Evolutionary conservation across 2,329 filamentous ascomycete species (phyloP), one percentile per base, ranked within the genome.

Genomic region (Trichoderma harzianum): DNA sequence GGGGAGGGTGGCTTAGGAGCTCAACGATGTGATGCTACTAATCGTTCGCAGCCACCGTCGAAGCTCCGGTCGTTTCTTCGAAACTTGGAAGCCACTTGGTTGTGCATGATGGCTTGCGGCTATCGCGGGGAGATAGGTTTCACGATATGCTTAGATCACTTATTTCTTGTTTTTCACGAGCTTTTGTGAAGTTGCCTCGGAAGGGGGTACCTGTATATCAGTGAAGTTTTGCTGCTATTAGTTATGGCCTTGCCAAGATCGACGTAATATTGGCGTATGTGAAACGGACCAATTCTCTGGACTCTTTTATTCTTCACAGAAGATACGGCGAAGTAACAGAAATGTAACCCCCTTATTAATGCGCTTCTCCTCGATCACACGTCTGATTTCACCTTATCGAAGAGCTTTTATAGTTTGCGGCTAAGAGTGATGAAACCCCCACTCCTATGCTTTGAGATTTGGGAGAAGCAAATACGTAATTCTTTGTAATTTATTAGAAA

Each of bases 361-460:
- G 47, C 47, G 3, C 21, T 53, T 53, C 21, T 53, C 47, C 11
- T 24, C 11, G 21, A 53, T 53, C 47, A 53, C 47, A 53, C 11
- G 47, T 53, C 21, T 7, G 11, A 24, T 53, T 53, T 53, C 21
- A 24, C 21, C 21, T 53, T 24, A 24, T 53, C 21, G 11, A 24
- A 53, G 2, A 53, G 47, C 21, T 24, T 12, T 14, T 12, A 53
- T 53, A 53, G 47, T 53, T 53, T 53, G 47, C 14, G 47, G 47
- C n/a, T 51, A 24, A 7, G 5, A 53, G 11, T 53, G 47, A 53
- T 53, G 47, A 53, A 53, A 53, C 47, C 21, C 8, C 47, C 5
- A 3, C 47, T 4, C 11, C 2, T 2, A 53, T 0, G 6, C 1
- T 53, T 53, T 1, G 21, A 14, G 10, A 24, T 0, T 7, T 53